These are phyloP conservation scores for Fusarium miscanthi DNA, from an alignment of 2,329 filamentous ascomycete genomes.

Conservation along the genomic window DNA sequence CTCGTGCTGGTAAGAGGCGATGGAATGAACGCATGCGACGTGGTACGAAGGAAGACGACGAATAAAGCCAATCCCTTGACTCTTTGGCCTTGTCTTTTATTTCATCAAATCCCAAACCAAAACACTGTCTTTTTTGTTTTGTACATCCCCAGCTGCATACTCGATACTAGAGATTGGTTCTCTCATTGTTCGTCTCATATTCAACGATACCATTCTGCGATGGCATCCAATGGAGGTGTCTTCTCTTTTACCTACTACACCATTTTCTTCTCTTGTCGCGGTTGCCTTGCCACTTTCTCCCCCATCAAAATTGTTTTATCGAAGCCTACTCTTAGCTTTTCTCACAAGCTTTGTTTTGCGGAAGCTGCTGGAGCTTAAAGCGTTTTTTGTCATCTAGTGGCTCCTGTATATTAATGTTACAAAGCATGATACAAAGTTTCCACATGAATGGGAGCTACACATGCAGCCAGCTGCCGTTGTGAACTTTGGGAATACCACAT, in stretches of 20 bases:
- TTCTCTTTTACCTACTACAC: constrained; percentile 21
- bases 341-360: background rate
- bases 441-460: background rate
- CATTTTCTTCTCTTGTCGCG: constrained; percentile 1
- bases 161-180: constrained; percentile 31
- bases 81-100: constrained; percentile 1
- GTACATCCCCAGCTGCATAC: constrained; percentile 13
- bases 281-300: background rate
- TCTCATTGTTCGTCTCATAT: constrained; percentile 37
- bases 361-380: background rate
- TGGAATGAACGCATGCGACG: constrained; percentile 70
- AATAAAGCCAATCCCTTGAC: constrained; percentile 26
- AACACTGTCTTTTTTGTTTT: constrained; percentile 21
- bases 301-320: constrained; percentile 10
- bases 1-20: constrained; percentile 82
- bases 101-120: constrained; percentile 4
- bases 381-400: background rate
- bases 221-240: constrained; percentile 26
- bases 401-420: constrained; percentile 38
- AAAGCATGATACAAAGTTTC: background rate
- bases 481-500: background rate
- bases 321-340: constrained; percentile 3
- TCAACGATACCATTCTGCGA: constrained; percentile 50
- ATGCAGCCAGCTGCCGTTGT: background rate
- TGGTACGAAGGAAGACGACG: constrained; percentile 47